Evolutionary conservation across 1,284 basidiomycete species (phyloP), one percentile per base, ranked within the genome.

Genomic region (Cutaneotrichosporon cyanovorans): DNA sequence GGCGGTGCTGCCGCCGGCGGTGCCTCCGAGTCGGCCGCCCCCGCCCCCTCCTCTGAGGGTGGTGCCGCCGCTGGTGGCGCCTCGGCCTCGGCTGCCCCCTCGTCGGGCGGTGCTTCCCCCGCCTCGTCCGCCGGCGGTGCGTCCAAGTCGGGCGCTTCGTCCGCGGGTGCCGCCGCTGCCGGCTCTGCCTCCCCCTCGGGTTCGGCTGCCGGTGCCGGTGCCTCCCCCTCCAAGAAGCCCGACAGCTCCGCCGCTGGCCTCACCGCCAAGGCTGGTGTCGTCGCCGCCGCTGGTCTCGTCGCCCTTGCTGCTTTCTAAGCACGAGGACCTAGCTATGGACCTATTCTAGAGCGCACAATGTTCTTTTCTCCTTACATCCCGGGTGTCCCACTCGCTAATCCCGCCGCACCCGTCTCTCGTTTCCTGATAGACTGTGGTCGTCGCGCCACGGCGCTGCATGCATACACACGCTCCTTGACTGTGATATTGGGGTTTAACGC

Each of bases 81-180:
- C 22, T 45, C 58, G 15, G 42, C 35, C 20, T 14, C 37, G 15
- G 43, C 35, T 25, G 30, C 19, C 14, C 37, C 45, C 28, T 22
- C 37, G 19, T 15, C 45, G 35, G 28, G 60, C 30, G 55, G 61
- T 35, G 35, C 44, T 9, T 20, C 25, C 25, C 12, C 19, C 28
- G 37, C 35, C 30, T 45, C 53, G 38, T 55, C 59, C 40, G 37
- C 61, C 37, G 47, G 59, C 36, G 25, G 60, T 32, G 55, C 60
- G 39, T 45, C 51, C 33, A 30, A 59, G 22, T 42, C 55, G 3
- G 40, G 56, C 9, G 37, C 57, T 30, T 48, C 58, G n/a, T n/a
- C 25, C 25, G 40, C 46, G 39, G 42, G 51, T 21, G 28, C 35
- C 16, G 19, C 37, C 21, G 6, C 47, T 30, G 39, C 32, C 36